Percentiles rank a stretch among this genome's conserved stretches.
Evolutionary conservation across 2,329 filamentous ascomycete genomes (phyloP).

Genomic region (Epichloe bromicola): DNA sequence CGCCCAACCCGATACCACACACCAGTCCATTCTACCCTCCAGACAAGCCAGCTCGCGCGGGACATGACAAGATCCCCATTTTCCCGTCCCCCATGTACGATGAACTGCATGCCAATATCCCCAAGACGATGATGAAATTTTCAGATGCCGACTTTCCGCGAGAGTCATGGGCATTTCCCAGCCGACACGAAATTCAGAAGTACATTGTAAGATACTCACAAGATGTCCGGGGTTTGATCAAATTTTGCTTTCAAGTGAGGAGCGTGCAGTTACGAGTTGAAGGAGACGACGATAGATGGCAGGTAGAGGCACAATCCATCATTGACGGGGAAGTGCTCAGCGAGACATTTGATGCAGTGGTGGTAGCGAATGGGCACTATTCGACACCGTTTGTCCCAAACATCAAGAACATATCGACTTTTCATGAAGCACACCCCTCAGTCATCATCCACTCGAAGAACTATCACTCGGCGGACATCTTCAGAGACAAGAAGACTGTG

Average conservation of each 20-base stretch:
- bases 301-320: slow-evolving; percentile 40
- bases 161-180: slow-evolving; percentile 60
- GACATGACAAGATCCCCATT: slow-evolving; percentile 30
- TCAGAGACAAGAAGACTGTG: slow-evolving; percentile 58
- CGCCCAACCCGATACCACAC: slow-evolving; percentile 48
- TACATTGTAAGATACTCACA: slow-evolving; percentile 64
- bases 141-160: slow-evolving; percentile 54
- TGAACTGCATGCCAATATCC: slow-evolving; percentile 74
- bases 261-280: slow-evolving; percentile 30
- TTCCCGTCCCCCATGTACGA: slow-evolving; percentile 78
- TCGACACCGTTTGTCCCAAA: slow-evolving; percentile 53
- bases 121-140: slow-evolving; percentile 67
- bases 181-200: slow-evolving; percentile 52
- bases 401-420: slow-evolving; percentile 45
- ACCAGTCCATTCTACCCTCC: slow-evolving; percentile 48
- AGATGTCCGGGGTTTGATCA: slow-evolving; percentile 53
- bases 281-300: slow-evolving; percentile 41
- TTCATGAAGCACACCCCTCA: slow-evolving; percentile 44
- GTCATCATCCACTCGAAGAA: slow-evolving; percentile 65
- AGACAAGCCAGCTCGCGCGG: slow-evolving; percentile 47
- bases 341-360: slow-evolving; percentile 57
- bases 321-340: slow-evolving; percentile 24
- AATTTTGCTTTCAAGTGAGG: slow-evolving; percentile 58
- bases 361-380: slow-evolving; percentile 67
- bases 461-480: slow-evolving; percentile 55